Evolutionary conservation across 106 monocot genomes (phyloP).

Genomic region (Acorus calamus): DNA sequence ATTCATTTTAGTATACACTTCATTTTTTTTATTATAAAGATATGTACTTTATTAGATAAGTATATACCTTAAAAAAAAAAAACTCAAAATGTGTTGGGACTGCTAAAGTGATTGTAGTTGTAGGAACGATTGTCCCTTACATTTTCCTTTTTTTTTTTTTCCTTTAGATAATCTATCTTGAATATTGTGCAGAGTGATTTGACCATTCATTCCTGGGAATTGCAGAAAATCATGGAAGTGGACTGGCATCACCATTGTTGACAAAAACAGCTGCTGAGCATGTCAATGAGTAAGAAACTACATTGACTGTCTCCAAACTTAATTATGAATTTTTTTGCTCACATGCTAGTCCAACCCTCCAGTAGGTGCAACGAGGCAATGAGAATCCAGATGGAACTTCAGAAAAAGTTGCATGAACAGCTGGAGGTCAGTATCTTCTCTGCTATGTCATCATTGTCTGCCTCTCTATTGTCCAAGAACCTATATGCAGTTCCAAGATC

Average conservation of each 20-base stretch:
- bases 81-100: too few species aligned
- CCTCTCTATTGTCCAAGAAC: not conserved
- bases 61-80: too few species aligned
- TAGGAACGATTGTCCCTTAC: not conserved
- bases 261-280: conserved; percentile 21
- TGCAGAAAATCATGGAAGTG: conserved; percentile 19
- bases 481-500: too few species aligned
- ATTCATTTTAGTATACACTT: too few species aligned
- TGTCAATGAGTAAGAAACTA: conserved; percentile 32
- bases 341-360: not conserved
- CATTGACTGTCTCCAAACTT: not conserved
- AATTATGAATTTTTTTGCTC: not conserved
- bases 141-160: not conserved
- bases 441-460: not conserved
- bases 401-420: conserved; percentile 55
- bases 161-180: not conserved
- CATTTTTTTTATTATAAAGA: too few species aligned
- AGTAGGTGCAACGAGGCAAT: conserved; percentile 70
- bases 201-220: conserved; percentile 12
- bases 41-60: too few species aligned
- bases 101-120: too few species aligned
- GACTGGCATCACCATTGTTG: conserved; percentile 13
- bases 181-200: not conserved
- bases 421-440: conserved; percentile 34
- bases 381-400: conserved; percentile 72